A percentile compares a stretch with the other conserved stretches of the same genome.
These are phyloP conservation scores for Nothophoma quercina DNA, from an alignment of 2,329 filamentous ascomycete genomes.

Conservation along the genomic window DNA sequence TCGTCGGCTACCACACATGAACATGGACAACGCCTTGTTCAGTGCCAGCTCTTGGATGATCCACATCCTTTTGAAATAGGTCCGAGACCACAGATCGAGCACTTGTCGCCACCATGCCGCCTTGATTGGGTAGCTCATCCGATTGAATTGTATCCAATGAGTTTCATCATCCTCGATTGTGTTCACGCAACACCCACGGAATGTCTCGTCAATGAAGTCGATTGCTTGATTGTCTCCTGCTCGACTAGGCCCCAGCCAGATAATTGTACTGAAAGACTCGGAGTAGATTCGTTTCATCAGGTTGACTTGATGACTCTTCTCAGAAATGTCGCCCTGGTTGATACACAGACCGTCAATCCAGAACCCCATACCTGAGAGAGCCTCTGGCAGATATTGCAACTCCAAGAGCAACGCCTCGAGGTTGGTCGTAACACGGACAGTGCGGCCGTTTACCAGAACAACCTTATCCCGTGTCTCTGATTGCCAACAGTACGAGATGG, in stretches of 20 bases:
- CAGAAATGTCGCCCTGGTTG: not conserved
- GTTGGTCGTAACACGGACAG: not conserved
- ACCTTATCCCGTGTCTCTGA: not conserved
- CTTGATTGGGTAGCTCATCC: no score
- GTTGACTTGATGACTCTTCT: conserved; percentile 1
- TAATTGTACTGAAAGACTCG: not conserved
- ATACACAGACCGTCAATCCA: conserved; percentile 6
- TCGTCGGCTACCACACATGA: not conserved
- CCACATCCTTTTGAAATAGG: conserved; percentile 6
- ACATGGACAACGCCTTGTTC: not conserved
- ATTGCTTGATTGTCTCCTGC: not conserved
- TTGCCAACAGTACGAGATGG: not conserved
- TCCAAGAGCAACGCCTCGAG: not conserved
- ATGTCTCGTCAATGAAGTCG: not conserved
- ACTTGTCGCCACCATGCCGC: not conserved
- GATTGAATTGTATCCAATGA: not conserved
- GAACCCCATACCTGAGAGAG: not conserved
- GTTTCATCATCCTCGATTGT: not conserved
- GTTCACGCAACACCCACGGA: not conserved
- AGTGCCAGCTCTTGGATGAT: conserved; percentile 5
- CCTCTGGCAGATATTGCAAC: not conserved
- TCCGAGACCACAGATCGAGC: not conserved
- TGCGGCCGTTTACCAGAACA: not conserved
- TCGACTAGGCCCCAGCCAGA: not conserved
- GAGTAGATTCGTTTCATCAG: not conserved